Conservation (phyloP, 139 green algal genomes). For the Microglena sp. region DNA sequence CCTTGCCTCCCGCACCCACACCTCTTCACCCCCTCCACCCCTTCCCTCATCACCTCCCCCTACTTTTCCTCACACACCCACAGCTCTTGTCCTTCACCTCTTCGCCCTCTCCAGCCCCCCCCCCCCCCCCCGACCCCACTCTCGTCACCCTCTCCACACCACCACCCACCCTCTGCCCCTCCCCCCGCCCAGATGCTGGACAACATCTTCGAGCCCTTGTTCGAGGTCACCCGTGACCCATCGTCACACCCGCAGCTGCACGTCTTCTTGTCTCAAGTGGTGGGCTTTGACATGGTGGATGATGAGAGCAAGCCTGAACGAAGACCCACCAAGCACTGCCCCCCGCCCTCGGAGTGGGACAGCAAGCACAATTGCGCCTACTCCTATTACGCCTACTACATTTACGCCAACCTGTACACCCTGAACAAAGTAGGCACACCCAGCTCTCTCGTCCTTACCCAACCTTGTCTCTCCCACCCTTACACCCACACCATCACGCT, state of each 20-base stretch:
- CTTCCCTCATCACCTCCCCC: too few species aligned
- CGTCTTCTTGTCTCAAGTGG: slow-evolving; percentile 85
- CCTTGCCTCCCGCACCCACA: too few species aligned
- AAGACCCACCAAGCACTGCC: slow-evolving; percentile 90
- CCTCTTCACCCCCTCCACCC: too few species aligned
- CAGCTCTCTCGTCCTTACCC: too few species aligned
- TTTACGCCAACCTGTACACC: slow-evolving; percentile 91
- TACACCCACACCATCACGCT: too few species aligned
- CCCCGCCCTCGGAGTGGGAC: slow-evolving; percentile 65
- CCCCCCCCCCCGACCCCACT: too few species aligned
- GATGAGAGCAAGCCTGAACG: slow-evolving; percentile 97
- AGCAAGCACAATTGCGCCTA: slow-evolving; percentile 84
- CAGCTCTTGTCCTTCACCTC: too few species aligned
- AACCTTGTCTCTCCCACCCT: too few species aligned
- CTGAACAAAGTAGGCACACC: slow-evolving; percentile 72
- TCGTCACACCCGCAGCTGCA: slow-evolving; percentile 92
- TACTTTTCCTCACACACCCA: too few species aligned
- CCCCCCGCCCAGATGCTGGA: slow-evolving; percentile 94
- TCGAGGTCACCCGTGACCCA: slow-evolving; percentile 95
- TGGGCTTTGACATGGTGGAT: slow-evolving; percentile 98
- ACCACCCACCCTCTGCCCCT: too few species aligned
- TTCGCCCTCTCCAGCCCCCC: too few species aligned
- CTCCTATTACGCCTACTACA: slow-evolving; percentile 97
- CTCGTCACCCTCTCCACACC: too few species aligned
- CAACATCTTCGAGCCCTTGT: slow-evolving; percentile 98